Base-by-base conservation (phyloP, 2,329 filamentous ascomycete genomes). In the Aureobasidium zeae region DNA sequence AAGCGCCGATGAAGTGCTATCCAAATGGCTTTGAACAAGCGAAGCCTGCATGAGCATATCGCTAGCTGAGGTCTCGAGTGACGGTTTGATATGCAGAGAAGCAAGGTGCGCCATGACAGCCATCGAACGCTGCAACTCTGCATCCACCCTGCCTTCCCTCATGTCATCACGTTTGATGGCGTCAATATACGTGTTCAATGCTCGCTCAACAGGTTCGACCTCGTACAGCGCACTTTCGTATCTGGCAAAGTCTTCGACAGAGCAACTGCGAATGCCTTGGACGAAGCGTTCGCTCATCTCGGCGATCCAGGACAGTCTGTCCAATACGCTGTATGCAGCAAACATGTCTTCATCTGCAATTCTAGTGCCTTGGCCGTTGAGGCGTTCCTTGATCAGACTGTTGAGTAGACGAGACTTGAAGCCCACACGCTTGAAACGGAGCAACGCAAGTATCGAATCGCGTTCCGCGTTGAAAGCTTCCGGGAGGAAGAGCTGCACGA, bases 151-250 rank as follows among this genome's bases (percentile, higher is more conserved):
- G 60, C 82, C 78, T 63, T 89, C 83, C 62, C 87, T 87, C 36
- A 96, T 67, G 45, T 94, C 87, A 53, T 94, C 87, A 41, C 79
- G 79, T 51, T 86, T 81, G 44, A 95, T 61, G 5, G 78, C 78
- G 51, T 95, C 88, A 45, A 96, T 84, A 77, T 87, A 94, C 44
- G 75, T 76, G 57, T 94, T 94, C 37, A 96, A 66, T 0, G 85
- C 84, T 46, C 87, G 76, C 65, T 98, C 91, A 9, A 96, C 86
- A 0, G 88, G 86, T 58, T 94, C 86, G 38, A 96, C 70, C 61
- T 96, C 91, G 53, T 86, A 85, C 46, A 91, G 64, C 2, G 87
- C 84, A 30, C 81, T 80, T 54, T 86, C 82, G 53, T 86, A 91
- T 51, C 71, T 78, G 33, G 75, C 73, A 60, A 96, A 96, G 47